Conservation (phyloP, 2,329 filamentous ascomycete genomes). For the Fusarium piperis region DNA sequence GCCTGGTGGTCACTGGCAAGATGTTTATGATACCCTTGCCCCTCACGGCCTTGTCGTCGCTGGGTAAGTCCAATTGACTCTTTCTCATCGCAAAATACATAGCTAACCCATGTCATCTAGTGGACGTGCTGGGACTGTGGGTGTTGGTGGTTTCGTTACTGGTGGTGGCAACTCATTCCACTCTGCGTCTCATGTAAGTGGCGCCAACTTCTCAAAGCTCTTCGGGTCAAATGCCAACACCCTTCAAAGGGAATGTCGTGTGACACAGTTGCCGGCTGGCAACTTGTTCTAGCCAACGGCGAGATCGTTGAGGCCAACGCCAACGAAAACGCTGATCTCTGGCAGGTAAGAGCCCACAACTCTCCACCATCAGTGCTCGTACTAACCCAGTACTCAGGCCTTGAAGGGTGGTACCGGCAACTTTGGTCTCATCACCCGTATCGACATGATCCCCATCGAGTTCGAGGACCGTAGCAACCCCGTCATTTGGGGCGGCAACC, state of each 20-base stretch:
- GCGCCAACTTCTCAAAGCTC: accelerated
- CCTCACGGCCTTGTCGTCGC: constrained; percentile 46
- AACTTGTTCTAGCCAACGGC: constrained; percentile 57
- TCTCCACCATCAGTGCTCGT: background rate
- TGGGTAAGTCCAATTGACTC: constrained; percentile 22
- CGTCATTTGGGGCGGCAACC: constrained; percentile 46
- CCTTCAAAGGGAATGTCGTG: constrained; percentile 44
- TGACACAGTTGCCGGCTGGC: constrained; percentile 54
- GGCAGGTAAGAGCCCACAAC: constrained; percentile 35
- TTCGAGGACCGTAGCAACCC: constrained; percentile 39
- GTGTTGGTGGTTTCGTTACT: constrained; percentile 47
- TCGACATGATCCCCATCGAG: constrained; percentile 46
- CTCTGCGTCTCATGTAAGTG: constrained; percentile 40
- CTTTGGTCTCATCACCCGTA: constrained; percentile 52
- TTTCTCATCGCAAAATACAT: background rate
- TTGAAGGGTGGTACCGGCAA: constrained; percentile 60
- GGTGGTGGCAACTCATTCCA: constrained; percentile 52
- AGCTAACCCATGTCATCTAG: constrained; percentile 14
- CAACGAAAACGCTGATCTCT: constrained; percentile 54
- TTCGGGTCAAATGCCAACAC: background rate
- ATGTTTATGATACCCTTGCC: constrained; percentile 50
- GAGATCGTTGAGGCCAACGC: constrained; percentile 54
- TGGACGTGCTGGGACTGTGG: constrained; percentile 50
- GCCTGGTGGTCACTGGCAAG: constrained; percentile 50
- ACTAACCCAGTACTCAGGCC: constrained; percentile 37